phyloP scores from a whole-genome alignment of 1,284 basidiomycete genomes.

The Agaricales sp. region DNA sequence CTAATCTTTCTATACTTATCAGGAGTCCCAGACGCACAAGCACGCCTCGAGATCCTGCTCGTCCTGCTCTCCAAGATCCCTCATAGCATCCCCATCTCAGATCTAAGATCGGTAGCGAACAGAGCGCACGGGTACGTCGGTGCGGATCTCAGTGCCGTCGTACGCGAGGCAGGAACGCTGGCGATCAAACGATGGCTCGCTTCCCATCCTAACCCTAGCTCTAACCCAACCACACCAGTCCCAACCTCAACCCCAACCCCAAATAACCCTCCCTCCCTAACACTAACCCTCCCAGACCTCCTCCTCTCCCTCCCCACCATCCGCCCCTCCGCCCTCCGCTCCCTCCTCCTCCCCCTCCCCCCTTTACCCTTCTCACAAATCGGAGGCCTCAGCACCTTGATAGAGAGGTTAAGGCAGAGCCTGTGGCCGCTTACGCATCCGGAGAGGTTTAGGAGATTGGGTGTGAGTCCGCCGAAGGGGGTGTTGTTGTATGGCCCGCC shows the following conservation, averaged over 20 bases:
- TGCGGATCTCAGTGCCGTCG: conserved; percentile 86
- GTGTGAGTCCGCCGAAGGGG: conserved; percentile 83
- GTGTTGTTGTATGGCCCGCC: conserved; percentile 95
- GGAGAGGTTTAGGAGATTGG: conserved; percentile 79
- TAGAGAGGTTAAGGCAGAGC: conserved; percentile 80
- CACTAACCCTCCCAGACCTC: conserved; percentile 58
- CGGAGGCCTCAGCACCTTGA: conserved; percentile 74
- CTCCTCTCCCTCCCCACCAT: conserved; percentile 50
- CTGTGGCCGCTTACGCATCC: conserved; percentile 93
- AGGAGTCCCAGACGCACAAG: conserved; percentile 86
- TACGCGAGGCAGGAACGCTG: conserved; percentile 87
- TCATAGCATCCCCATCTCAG: conserved; percentile 50
- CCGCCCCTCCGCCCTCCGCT: conserved; percentile 93
- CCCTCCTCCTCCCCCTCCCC: conserved; percentile 83
- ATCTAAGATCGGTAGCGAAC: conserved; percentile 60
- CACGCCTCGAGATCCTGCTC: conserved; percentile 74
- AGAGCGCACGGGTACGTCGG: conserved; percentile 96
- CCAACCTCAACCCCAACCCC: conserved; percentile 49
- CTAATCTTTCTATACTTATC: conserved; percentile 6
- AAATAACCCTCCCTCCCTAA: conserved; percentile 25
- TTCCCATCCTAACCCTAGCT: conserved; percentile 12
- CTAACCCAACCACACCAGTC: conserved; percentile 38
- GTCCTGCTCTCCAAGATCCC: conserved; percentile 80
- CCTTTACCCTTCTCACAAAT: conserved; percentile 83
- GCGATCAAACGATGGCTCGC: conserved; percentile 80